A percentile compares a stretch with the other conserved stretches of the same genome.
phyloP scores from a whole-genome alignment of 176 grass and related monocot species.

The Ampelocalamus luodianensis region DNA sequence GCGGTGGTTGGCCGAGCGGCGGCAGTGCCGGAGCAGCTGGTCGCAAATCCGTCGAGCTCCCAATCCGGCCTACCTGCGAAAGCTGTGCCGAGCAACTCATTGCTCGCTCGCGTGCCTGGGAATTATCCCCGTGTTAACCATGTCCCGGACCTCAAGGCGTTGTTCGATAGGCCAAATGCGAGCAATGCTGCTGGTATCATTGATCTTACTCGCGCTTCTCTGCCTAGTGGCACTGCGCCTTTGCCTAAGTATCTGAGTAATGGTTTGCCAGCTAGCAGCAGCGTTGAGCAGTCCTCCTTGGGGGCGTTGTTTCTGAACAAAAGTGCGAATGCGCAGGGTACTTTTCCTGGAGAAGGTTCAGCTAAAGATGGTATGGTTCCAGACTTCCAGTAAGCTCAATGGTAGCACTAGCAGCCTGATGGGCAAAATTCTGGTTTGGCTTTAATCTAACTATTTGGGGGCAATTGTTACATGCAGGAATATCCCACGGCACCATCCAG shows the following conservation, averaged over 20 bases:
- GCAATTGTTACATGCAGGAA: slow-evolving; percentile 37
- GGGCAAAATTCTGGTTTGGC: neutral
- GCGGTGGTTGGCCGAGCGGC: neutral
- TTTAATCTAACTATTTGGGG: neutral
- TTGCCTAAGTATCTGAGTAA: slow-evolving; percentile 47
- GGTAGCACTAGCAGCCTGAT: neutral
- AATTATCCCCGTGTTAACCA: slow-evolving; percentile 34
- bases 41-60: slow-evolving; percentile 14
- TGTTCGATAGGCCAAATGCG: slow-evolving; percentile 31
- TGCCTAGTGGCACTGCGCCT: neutral
- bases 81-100: slow-evolving; percentile 42
- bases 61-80: slow-evolving; percentile 36
- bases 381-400: neutral
- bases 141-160: slow-evolving; percentile 45
- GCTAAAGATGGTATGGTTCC: slow-evolving; percentile 41
- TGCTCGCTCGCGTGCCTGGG: slow-evolving; percentile 54
- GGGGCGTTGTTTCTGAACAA: slow-evolving; percentile 34
- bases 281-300: slow-evolving; percentile 42
- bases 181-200: slow-evolving; percentile 46
- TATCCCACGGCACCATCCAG: slow-evolving; percentile 14
- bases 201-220: slow-evolving; percentile 37
- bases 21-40: slow-evolving; percentile 39
- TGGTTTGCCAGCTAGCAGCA: slow-evolving; percentile 29
- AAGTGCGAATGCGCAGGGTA: slow-evolving; percentile 10
- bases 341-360: slow-evolving; percentile 33